A percentile compares a stretch with the other conserved stretches of the same genome.
Evolutionary conservation across 768 basidiomycete species (phyloP).

Genomic region (Amanita muscaria): DNA sequence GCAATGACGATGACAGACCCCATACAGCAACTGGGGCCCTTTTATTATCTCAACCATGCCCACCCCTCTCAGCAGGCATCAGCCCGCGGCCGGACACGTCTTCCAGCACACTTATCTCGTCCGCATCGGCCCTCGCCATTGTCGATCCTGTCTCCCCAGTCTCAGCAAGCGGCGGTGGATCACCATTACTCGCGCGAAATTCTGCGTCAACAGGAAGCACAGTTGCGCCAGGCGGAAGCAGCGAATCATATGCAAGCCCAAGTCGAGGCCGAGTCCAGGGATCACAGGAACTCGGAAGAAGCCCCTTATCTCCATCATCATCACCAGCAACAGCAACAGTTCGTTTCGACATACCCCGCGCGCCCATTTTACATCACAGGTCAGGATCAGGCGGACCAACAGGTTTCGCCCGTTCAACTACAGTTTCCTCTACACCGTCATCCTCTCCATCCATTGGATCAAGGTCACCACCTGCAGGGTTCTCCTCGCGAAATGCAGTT

Average conservation of each 20-base stretch:
- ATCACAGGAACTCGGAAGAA: conserved; percentile 18
- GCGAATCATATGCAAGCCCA: conserved; percentile 23
- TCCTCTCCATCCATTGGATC: conserved; percentile 20
- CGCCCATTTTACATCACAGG: conserved; percentile 9
- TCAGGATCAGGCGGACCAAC: conserved; percentile 12
- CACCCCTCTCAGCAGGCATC: conserved; percentile 20
- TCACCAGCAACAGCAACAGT: conserved; percentile 19
- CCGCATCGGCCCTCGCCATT: conserved; percentile 41
- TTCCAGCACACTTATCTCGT: conserved; percentile 34
- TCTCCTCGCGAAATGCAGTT: conserved; percentile 7
- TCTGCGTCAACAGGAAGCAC: conserved; percentile 34
- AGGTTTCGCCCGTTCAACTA: conserved; percentile 21
- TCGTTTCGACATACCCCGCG: conserved; percentile 12
- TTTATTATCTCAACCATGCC: conserved; percentile 19
- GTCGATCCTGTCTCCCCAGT: conserved; percentile 30
- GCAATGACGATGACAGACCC: conserved; percentile 48
- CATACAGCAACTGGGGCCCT: conserved; percentile 20
- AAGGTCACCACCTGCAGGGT: conserved; percentile 13
- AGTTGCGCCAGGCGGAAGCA: conserved; percentile 28
- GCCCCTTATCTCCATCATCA: conserved; percentile 16
- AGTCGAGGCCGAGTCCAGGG: conserved; percentile 10
- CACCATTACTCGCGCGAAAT: conserved; percentile 40
- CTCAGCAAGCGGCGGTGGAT: conserved; percentile 12
- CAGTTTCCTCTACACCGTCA: conserved; percentile 21
- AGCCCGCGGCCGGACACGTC: conserved; percentile 35